Percentiles rank a stretch among this genome's conserved stretches.
These are phyloP conservation scores for Kingdonia uniflora DNA, from an alignment of 164 flowering plant species.

Conservation along the genomic window DNA sequence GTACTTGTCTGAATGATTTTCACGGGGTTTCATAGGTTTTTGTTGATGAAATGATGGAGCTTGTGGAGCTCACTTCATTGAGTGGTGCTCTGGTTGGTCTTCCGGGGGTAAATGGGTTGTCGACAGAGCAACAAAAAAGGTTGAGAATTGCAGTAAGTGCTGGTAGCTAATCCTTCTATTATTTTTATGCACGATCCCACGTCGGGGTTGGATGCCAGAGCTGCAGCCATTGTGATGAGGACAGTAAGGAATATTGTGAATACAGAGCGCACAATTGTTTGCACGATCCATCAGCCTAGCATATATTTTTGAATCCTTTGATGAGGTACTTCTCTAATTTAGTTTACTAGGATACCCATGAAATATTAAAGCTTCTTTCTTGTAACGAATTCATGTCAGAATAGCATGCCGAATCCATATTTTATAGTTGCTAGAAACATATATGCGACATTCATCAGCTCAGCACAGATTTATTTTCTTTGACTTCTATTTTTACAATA, in stretches of 20 bases:
- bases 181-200: slow-evolving; percentile 99
- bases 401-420: background rate
- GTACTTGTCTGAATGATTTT: slow-evolving; percentile 9
- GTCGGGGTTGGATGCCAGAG: slow-evolving; percentile 92
- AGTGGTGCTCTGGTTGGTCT: slow-evolving; percentile 89
- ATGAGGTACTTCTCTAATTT: slow-evolving; percentile 48
- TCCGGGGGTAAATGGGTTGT: slow-evolving; percentile 93
- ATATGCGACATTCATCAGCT: no score
- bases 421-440: background rate
- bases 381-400: background rate
- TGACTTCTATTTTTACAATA: no score
- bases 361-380: no score
- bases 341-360: no score
- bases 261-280: slow-evolving; percentile 95
- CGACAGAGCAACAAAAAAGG: slow-evolving; percentile 94
- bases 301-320: slow-evolving; percentile 99
- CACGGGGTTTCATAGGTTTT: slow-evolving; percentile 48
- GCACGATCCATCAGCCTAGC: slow-evolving; percentile 99
- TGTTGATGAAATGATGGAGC: slow-evolving; percentile 97
- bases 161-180: slow-evolving; percentile 96
- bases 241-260: slow-evolving; percentile 96
- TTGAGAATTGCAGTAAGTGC: slow-evolving; percentile 95
- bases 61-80: slow-evolving; percentile 82
- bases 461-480: no score
- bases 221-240: slow-evolving; percentile 99